Conservation (phyloP, 805 yeast species). For the Starmerella kuoi region DNA sequence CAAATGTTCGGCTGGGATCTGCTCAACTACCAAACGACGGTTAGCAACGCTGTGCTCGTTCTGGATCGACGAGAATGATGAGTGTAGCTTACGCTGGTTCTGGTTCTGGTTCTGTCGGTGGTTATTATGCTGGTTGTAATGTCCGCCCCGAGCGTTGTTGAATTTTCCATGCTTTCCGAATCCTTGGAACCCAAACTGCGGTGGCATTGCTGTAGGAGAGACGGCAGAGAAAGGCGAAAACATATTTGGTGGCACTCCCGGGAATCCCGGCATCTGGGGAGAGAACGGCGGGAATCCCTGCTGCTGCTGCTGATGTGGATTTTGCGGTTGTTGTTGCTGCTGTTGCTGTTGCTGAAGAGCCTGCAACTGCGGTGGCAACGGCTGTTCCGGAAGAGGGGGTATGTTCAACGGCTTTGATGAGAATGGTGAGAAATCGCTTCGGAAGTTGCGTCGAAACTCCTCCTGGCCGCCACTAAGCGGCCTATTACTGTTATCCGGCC, state of each 20-base stretch:
- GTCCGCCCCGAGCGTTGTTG: neutral
- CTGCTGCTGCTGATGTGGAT: neutral
- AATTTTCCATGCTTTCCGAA: neutral
- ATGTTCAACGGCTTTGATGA: neutral
- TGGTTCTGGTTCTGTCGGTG: neutral
- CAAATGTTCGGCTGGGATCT: constrained; percentile 35
- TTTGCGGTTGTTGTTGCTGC: neutral
- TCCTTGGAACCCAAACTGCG: constrained; percentile 8
- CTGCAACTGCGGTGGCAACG: constrained; percentile 1
- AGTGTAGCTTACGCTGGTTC: neutral
- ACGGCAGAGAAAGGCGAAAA: neutral
- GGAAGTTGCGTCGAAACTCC: constrained; percentile 24
- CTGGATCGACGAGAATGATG: constrained; percentile 11
- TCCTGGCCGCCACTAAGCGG: constrained; percentile 22
- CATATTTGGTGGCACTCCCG: constrained; percentile 1
- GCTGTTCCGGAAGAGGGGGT: neutral
- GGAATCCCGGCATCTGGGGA: constrained; percentile 1
- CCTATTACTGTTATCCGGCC: neutral
- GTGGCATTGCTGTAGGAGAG: neutral
- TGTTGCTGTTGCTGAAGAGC: constrained; percentile 6
- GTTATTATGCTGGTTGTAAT: neutral
- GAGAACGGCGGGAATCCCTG: constrained; percentile 1
- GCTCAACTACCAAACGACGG: constrained; percentile 32
- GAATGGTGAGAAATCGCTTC: constrained; percentile 5
- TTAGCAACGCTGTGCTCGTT: constrained; percentile 26